Evolutionary conservation across 225 moss, liverwort and hornwort species (phyloP).

Genomic region (Physcomitrium patens): DNA sequence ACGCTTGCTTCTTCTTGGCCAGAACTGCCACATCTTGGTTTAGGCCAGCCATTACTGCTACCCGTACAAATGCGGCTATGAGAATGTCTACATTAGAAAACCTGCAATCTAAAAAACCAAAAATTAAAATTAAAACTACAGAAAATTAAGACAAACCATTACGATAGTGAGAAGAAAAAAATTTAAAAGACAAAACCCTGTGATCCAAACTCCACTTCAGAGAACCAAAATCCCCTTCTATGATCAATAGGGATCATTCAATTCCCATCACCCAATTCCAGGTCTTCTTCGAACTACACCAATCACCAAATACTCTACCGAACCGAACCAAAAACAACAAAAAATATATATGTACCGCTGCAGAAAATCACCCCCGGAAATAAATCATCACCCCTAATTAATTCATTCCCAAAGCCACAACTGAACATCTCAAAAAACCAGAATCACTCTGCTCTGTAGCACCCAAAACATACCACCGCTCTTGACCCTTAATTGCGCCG

Average conservation of each 20-base stretch:
- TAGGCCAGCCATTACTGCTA: constrained; percentile 46
- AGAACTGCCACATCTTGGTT: constrained; percentile 46
- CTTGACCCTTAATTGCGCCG: not conserved
- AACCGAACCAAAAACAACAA: constrained; percentile 6
- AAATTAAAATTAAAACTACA: not conserved
- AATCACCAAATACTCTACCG: not conserved
- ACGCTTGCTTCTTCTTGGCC: constrained; percentile 85
- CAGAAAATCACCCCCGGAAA: not conserved
- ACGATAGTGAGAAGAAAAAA: not conserved
- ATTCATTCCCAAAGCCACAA: not conserved
- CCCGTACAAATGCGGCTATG: constrained; percentile 39
- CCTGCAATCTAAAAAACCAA: constrained; percentile 32
- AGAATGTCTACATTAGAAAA: constrained; percentile 51
- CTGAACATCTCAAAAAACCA: not conserved
- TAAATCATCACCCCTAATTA: not conserved
- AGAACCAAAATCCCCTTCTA: not conserved
- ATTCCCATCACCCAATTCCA: not conserved
- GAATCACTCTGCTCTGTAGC: not conserved
- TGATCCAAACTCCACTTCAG: not conserved
- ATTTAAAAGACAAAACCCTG: constrained; percentile 7
- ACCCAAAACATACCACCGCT: not conserved
- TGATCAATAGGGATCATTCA: not conserved
- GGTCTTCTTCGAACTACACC: not conserved
- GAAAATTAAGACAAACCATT: not conserved
- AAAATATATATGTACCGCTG: not conserved